phyloP scores from a whole-genome alignment of 305 asterid genomes.

The Solanum hybrid region DNA sequence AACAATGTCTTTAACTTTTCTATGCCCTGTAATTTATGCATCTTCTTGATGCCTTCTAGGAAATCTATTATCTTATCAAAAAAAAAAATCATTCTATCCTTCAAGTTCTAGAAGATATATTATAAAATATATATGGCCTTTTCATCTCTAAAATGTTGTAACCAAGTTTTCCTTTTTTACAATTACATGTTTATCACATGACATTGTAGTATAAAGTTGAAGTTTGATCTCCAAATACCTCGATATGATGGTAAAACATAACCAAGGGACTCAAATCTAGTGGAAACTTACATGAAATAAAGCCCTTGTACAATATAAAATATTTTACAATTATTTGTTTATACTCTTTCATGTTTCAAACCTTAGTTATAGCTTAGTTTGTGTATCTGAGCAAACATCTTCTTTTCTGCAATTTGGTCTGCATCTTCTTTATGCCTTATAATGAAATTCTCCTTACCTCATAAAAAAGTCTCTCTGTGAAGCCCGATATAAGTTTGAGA shows the following conservation, averaged over 20 bases:
- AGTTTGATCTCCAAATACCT: neutral
- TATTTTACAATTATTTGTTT: neutral
- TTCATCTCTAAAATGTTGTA: neutral
- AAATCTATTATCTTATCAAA: neutral
- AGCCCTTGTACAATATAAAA: neutral
- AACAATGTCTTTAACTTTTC: neutral
- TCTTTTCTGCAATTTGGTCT: neutral
- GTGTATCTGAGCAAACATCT: neutral
- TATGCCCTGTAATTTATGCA: neutral
- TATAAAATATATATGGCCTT: neutral
- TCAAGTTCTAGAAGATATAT: neutral
- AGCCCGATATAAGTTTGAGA: neutral
- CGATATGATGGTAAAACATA: neutral
- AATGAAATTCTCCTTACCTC: neutral
- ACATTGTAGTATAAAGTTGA: neutral
- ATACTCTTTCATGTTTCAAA: neutral
- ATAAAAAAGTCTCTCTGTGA: neutral
- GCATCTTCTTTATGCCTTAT: neutral
- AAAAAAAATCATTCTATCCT: neutral
- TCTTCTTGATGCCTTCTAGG: neutral
- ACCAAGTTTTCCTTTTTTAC: neutral
- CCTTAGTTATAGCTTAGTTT: neutral
- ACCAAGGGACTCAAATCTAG: neutral
- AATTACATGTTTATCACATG: neutral
- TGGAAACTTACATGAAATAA: neutral